phyloP scores from a whole-genome alignment of 805 yeast genomes.

The Diddensiella santjacobensis region DNA sequence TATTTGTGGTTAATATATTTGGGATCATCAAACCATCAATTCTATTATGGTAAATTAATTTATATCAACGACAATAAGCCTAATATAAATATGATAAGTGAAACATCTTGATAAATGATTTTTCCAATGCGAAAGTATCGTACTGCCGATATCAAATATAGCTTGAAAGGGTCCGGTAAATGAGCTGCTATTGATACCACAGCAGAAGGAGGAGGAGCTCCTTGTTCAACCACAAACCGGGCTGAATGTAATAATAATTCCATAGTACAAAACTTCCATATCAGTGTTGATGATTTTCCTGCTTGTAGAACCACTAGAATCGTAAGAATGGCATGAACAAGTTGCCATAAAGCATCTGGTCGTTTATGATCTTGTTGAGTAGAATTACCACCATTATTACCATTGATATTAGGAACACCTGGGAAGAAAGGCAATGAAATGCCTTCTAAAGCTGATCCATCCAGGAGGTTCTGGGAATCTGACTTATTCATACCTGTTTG shows the following conservation, averaged over 20 bases:
- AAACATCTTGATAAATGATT: constrained; percentile 24
- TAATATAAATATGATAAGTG: constrained; percentile 28
- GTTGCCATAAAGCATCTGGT: constrained; percentile 19
- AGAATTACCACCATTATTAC: not conserved
- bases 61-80: constrained; percentile 14
- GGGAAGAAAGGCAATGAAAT: constrained; percentile 7
- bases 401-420: not conserved
- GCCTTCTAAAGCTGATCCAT: constrained; percentile 13
- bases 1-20: no score
- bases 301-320: constrained; percentile 25
- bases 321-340: constrained; percentile 22
- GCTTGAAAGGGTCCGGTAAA: constrained; percentile 28
- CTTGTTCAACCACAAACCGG: constrained; percentile 26
- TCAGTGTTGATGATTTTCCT: constrained; percentile 11
- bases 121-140: constrained; percentile 19
- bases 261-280: constrained; percentile 23
- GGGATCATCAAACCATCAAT: no score
- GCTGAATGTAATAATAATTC: constrained; percentile 25
- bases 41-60: no score
- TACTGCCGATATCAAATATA: constrained; percentile 23
- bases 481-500: constrained; percentile 8
- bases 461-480: not conserved
- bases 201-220: constrained; percentile 23
- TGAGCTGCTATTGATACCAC: constrained; percentile 26
- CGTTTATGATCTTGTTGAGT: not conserved